phyloP scores from a whole-genome alignment of 805 yeast species.

The Starmerella vaccinii region DNA sequence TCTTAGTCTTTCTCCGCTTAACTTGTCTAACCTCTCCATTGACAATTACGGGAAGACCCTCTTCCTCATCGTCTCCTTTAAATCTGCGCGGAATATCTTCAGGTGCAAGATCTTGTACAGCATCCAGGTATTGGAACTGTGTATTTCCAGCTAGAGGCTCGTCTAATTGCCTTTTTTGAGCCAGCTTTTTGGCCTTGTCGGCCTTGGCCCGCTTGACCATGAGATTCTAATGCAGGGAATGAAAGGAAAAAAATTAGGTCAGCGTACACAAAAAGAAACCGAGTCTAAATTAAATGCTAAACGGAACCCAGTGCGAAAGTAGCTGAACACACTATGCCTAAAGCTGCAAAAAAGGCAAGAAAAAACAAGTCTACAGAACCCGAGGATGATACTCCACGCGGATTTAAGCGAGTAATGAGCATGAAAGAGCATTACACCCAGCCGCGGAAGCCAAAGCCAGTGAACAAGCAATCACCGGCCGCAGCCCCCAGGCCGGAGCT shows the following conservation, averaged over 20 bases:
- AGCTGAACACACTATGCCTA: background rate
- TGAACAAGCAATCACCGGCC: conserved; percentile 21
- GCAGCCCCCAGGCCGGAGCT: conserved; percentile 1
- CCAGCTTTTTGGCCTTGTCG: conserved; percentile 7
- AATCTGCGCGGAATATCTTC: conserved; percentile 60
- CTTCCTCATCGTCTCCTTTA: conserved; percentile 38
- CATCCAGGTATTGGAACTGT: conserved; percentile 13
- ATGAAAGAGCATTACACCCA: conserved; percentile 3
- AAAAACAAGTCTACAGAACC: conserved; percentile 18
- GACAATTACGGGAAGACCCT: conserved; percentile 64
- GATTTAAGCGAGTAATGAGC: conserved; percentile 29
- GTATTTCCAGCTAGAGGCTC: conserved; percentile 10
- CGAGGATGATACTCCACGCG: conserved; percentile 31
- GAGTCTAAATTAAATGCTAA: background rate
- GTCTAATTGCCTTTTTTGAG: conserved; percentile 16
- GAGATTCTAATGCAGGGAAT: background rate
- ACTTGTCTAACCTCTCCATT: conserved; percentile 71
- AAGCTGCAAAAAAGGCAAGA: background rate
- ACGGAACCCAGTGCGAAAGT: background rate
- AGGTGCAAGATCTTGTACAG: conserved; percentile 37
- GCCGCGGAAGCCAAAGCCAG: conserved; percentile 8
- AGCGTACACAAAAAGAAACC: background rate
- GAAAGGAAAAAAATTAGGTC: conserved; percentile 5
- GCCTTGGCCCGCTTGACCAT: conserved; percentile 10
- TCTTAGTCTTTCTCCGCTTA: conserved; percentile 23